A percentile compares a stretch with the other conserved stretches of the same genome.
phyloP scores from a whole-genome alignment of 345 rosid species.

The Eucalyptus fibrosa region DNA sequence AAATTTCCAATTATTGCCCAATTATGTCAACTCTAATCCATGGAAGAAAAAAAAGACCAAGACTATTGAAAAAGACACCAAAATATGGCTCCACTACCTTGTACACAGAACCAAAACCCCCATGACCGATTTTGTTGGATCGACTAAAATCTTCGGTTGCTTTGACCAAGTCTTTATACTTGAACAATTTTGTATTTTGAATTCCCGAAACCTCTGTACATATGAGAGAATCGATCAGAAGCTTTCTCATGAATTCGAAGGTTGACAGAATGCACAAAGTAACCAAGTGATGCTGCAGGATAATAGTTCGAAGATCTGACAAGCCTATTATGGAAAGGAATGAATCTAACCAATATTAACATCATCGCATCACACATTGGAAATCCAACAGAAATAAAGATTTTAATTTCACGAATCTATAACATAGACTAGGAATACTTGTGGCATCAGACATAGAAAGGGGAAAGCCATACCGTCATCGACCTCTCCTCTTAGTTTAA shows the following conservation, averaged over 20 bases:
- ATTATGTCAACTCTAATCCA: background rate
- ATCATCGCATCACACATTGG: background rate
- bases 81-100: constrained; percentile 28
- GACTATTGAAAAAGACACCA: background rate
- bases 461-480: background rate
- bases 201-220: constrained; percentile 38
- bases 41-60: background rate
- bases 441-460: background rate
- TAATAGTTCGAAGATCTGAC: background rate
- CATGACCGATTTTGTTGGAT: constrained; percentile 52
- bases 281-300: background rate
- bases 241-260: background rate
- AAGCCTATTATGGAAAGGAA: background rate
- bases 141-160: constrained; percentile 45
- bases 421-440: background rate
- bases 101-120: constrained; percentile 69
- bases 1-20: background rate
- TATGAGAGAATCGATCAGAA: background rate
- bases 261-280: background rate
- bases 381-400: background rate
- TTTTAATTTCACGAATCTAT: background rate
- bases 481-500: background rate
- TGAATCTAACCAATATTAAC: background rate
- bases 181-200: constrained; percentile 1
- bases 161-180: constrained; percentile 29